A percentile compares a stretch with the other conserved stretches of the same genome.
Conservation (phyloP, 345 rosid species). For the Boechera divaricarpa region DNA sequence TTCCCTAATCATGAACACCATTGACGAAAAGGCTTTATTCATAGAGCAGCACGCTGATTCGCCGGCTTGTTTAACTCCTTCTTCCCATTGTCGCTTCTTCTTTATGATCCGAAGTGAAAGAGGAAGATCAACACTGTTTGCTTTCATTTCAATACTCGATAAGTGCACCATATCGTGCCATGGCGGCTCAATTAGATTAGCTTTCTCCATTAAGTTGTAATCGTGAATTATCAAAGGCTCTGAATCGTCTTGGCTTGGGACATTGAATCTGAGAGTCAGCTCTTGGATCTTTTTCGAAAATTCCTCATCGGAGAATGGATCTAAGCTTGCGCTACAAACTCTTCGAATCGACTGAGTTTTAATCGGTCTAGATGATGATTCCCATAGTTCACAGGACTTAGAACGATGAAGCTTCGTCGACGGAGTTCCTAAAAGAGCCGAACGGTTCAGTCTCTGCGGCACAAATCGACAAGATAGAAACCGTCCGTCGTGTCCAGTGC, state of each 20-base stretch:
- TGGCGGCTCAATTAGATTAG: conserved; percentile 41
- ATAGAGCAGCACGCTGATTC: conserved; percentile 73
- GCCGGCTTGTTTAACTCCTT: conserved; percentile 63
- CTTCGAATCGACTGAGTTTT: conserved; percentile 42
- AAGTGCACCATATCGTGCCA: conserved; percentile 50
- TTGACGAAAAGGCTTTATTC: conserved; percentile 86
- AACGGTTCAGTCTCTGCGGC: conserved; percentile 51
- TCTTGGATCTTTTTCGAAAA: conserved; percentile 68
- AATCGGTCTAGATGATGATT: conserved; percentile 43
- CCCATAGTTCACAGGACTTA: conserved; percentile 54
- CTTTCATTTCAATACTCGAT: conserved; percentile 76
- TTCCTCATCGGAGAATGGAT: conserved; percentile 74
- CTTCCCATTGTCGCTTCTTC: conserved; percentile 79
- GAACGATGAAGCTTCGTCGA: conserved; percentile 50
- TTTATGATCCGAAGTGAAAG: conserved; percentile 77
- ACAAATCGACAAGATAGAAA: conserved; percentile 46
- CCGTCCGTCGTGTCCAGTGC: conserved; percentile 33
- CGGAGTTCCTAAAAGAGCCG: conserved; percentile 54
- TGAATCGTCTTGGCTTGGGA: conserved; percentile 41
- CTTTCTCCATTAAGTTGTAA: conserved; percentile 34
- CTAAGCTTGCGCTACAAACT: conserved; percentile 65
- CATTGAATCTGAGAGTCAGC: conserved; percentile 61
- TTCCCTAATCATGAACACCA: conserved; percentile 93
- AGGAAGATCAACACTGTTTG: conserved; percentile 83
- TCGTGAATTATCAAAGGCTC: conserved; percentile 30